These are phyloP conservation scores for Oehlia diaphana DNA, from an alignment of 192 early-diverging fungal species.

Conservation along the genomic window DNA sequence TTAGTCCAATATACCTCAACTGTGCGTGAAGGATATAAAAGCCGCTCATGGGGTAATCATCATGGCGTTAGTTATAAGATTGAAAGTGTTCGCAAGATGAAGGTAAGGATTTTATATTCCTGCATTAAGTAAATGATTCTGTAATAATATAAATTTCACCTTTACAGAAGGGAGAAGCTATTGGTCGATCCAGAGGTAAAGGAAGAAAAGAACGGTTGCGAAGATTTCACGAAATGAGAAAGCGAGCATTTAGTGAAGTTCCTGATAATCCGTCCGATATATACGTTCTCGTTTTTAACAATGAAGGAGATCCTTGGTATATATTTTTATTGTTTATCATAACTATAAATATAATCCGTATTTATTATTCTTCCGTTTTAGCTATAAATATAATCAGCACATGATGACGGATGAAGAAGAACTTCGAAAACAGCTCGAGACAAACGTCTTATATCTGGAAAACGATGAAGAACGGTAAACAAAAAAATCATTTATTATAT, in stretches of 20 bases:
- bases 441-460: slow-evolving; percentile 41
- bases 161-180: slow-evolving; percentile 23
- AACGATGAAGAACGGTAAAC: slow-evolving; percentile 48
- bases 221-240: slow-evolving; percentile 34
- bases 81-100: slow-evolving; percentile 55
- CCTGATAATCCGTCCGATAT: slow-evolving; percentile 35
- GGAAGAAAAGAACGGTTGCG: slow-evolving; percentile 42
- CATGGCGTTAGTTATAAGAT: slow-evolving; percentile 74
- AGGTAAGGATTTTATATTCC: slow-evolving; percentile 28
- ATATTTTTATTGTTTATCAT: background rate
- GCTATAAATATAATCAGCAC: slow-evolving; percentile 56
- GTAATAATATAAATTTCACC: background rate
- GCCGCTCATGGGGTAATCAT: slow-evolving; percentile 71
- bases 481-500: background rate
- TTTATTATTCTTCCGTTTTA: slow-evolving; percentile 23
- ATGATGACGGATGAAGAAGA: slow-evolving; percentile 47
- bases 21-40: slow-evolving; percentile 53
- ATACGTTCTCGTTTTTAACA: slow-evolving; percentile 53
- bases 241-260: slow-evolving; percentile 40
- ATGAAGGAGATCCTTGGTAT: slow-evolving; percentile 60
- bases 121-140: too few species aligned
- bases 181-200: slow-evolving; percentile 36
- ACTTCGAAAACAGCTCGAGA: slow-evolving; percentile 37
- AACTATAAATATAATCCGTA: background rate
- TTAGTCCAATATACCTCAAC: slow-evolving; percentile 69